Evolutionary conservation across 2,329 filamentous ascomycete species (phyloP), one percentile per base, ranked within the genome.

Genomic region (Aspergillus transmontanensis): DNA sequence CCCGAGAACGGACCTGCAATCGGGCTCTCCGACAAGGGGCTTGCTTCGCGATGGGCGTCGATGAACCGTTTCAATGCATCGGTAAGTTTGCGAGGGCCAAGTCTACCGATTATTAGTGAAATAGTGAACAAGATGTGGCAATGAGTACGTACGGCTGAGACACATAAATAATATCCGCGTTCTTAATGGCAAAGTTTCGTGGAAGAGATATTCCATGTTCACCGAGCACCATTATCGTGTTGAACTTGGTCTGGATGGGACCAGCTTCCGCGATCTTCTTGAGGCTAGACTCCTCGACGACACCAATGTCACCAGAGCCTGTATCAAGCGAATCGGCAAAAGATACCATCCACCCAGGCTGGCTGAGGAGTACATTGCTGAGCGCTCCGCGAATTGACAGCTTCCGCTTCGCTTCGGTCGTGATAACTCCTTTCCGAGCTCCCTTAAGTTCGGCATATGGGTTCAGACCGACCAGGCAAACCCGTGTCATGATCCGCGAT

Each of bases 401-500:
- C 43, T 70, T 75, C 6, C 73, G 70, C 59, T 73, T 76, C 0
- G 69, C 68, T n/a, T 76, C 70, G 0, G 66, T 59, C 19, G 64
- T 71, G 36, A 73, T 30, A 7, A 71, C 65, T 23, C 71, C 71
- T 12, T 62, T 67, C 3, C 70, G 69, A 0, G 63, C 64, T 30
- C 70, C 66, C 14, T 63, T 69, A 36, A 72, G 57, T 28, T 71
- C 67, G 4, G 68, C 64, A 54, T 68, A 71, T 4, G 66, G 67
- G 45, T 73, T 69, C 21, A 76, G 66, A 1, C 67, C 72, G n/a
- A 76, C 63, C 26, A 76, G 60, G 16, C 70, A 72, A 7, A 72
- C 71, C 9, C 68, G 71, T 6, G 61, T 68, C 41, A 61, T 57
- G 14, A 55, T 57, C n/a, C 55, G 57, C 39, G 45, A 19, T 12